Evolutionary conservation across 2,329 filamentous ascomycete species (phyloP), one percentile per base, ranked within the genome.

Genomic region (Paecilomyces niveus): DNA sequence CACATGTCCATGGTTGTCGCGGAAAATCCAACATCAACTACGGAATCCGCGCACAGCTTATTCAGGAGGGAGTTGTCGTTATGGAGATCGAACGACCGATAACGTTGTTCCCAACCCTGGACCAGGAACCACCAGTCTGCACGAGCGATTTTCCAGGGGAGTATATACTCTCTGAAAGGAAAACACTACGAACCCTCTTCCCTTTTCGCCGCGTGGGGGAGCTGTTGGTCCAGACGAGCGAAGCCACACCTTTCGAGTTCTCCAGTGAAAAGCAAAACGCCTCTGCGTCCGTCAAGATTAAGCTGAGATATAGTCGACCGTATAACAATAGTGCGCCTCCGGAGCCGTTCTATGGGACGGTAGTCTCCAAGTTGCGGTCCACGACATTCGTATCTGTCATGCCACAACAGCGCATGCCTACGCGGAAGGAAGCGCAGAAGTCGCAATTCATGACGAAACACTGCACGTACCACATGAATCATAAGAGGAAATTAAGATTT

Each of bases 71-170:
- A n/a, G 53, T 26, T 11, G n/a, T 55, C 2, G 26, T 26, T 8
- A 24, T 31, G 8, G 57, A 52, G 33, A 45, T 54, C 3, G 22
- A 45, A 13, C 57, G 54, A 6, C 45, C 49, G 18, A 35, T 58
- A 32, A n/a, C 26, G 24, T 50, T 58, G 21, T 58, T 52, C 31
- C 57, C 57, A 2, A 56, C 57, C 5, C 49, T 56, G 45, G 54
- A 56, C 21, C 22, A 54, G 8, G 53, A 58, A 49, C 57, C 57
- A 24, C 57, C 57, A 5, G 50, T 52, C 9, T 58, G 57, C 49
- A 58, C 57, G 15, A 45, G 29, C 10, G 57, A 58, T 45, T 58
- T 58, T 52, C 57, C 57, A 10, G 57, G 54, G 1, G 54, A 58
- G 21, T 58, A 58, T 11, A 24, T 22, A 13, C 49, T 58, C 9